phyloP scores from a whole-genome alignment of 2,329 filamentous ascomycete genomes.

The Aspergillus flavus region DNA sequence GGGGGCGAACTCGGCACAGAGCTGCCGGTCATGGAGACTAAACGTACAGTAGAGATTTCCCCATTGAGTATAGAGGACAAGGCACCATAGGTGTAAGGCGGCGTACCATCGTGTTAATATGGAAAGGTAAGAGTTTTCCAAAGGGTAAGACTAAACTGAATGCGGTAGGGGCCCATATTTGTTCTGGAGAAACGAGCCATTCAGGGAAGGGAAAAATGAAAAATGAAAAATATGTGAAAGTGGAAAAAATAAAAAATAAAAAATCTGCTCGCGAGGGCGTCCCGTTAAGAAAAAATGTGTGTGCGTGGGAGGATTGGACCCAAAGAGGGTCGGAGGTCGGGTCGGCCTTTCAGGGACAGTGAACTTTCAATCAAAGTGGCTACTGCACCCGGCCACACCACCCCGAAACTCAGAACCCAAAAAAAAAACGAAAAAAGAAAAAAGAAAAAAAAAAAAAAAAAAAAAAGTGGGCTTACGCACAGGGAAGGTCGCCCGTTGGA shows the following conservation, averaged over 20 bases:
- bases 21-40: constrained; percentile 24
- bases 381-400: constrained; percentile 23
- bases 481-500: constrained; percentile 34
- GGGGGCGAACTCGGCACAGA: constrained; percentile 26
- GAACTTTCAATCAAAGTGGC: constrained; percentile 23
- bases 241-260: constrained; percentile 11
- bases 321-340: constrained; percentile 12
- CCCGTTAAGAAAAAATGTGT: constrained; percentile 24
- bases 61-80: constrained; percentile 18
- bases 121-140: constrained; percentile 24
- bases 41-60: constrained; percentile 16
- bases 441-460: constrained; percentile 17
- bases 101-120: constrained; percentile 19
- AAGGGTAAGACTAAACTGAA: constrained; percentile 14
- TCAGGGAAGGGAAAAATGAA: constrained; percentile 16
- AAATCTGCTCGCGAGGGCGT: constrained; percentile 17
- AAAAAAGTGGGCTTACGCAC: constrained; percentile 29
- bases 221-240: constrained; percentile 4
- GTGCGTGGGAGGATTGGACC: constrained; percentile 13
- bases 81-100: constrained; percentile 19
- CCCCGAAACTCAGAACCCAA: constrained; percentile 1
- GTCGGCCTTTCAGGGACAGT: constrained; percentile 18
- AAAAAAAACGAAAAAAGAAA: constrained; percentile 10
- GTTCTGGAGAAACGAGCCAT: constrained; percentile 17
- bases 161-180: constrained; percentile 13